These are phyloP conservation scores for Apophysomyces elegans DNA, from an alignment of 371 early-diverging fungal genomes.

Conservation along the genomic window DNA sequence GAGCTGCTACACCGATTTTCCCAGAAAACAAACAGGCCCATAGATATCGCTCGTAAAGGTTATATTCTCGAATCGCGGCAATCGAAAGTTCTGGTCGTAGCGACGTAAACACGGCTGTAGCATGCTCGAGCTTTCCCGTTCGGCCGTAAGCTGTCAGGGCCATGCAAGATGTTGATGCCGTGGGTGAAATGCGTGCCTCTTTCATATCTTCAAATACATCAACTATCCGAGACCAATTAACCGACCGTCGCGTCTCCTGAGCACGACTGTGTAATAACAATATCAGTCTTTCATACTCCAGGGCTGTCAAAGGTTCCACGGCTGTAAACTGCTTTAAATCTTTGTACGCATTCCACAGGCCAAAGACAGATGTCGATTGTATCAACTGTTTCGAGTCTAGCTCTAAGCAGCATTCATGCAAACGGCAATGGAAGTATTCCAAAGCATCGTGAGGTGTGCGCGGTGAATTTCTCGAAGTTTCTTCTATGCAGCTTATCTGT, in stretches of 20 bases:
- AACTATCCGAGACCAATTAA: constrained; percentile 25
- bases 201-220: constrained; percentile 26
- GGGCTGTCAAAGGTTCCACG: constrained; percentile 11
- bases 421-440: constrained; percentile 11
- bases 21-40: constrained; percentile 25
- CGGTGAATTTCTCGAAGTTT: constrained; percentile 11
- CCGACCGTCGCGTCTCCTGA: constrained; percentile 20
- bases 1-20: constrained; percentile 5
- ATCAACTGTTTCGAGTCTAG: neutral
- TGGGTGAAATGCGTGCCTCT: constrained; percentile 13
- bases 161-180: constrained; percentile 20
- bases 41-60: constrained; percentile 26
- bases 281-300: constrained; percentile 45
- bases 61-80: constrained; percentile 12
- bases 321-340: constrained; percentile 13
- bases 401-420: constrained; percentile 5
- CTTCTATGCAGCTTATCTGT: neutral
- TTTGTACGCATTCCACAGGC: constrained; percentile 19
- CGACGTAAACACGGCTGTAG: constrained; percentile 17
- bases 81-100: neutral
- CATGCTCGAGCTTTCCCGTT: constrained; percentile 14
- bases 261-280: constrained; percentile 7
- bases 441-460: constrained; percentile 2
- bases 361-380: constrained; percentile 5
- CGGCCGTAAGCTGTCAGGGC: constrained; percentile 37